Conservation (phyloP, 2,329 filamentous ascomycete genomes). For the Fusarium solani-melongenae region DNA sequence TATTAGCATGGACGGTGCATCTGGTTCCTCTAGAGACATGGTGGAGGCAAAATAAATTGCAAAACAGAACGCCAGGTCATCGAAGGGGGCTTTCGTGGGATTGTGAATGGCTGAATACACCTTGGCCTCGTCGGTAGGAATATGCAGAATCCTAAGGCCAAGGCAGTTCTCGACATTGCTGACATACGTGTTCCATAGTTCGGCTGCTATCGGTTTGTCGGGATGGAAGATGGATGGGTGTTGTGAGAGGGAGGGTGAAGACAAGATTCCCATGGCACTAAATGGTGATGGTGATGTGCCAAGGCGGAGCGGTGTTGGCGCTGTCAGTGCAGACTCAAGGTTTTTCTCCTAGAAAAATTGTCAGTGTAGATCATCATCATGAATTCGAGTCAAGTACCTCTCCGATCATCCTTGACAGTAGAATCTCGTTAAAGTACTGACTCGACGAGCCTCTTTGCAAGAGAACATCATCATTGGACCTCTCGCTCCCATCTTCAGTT, state of each 20-base stretch:
- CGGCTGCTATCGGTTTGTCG: neutral
- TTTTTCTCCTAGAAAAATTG: neutral
- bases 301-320: neutral
- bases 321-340: neutral
- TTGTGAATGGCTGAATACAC: conserved; percentile 2
- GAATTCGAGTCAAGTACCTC: neutral
- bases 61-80: conserved; percentile 8
- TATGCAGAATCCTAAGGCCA: neutral
- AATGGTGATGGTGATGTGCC: neutral
- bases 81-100: neutral
- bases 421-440: neutral
- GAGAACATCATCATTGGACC: neutral
- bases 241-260: neutral
- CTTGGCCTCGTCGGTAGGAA: neutral
- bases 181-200: neutral
- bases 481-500: neutral
- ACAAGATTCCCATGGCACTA: neutral
- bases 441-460: neutral
- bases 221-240: neutral
- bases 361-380: neutral
- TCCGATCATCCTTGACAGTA: neutral
- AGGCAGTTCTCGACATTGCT: neutral
- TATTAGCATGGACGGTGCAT: neutral
- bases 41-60: conserved; percentile 2
- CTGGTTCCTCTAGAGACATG: neutral